Percentiles rank a stretch among this genome's conserved stretches.
phyloP scores from a whole-genome alignment of 192 early-diverging fungal genomes.

The Backusella macrospora region DNA sequence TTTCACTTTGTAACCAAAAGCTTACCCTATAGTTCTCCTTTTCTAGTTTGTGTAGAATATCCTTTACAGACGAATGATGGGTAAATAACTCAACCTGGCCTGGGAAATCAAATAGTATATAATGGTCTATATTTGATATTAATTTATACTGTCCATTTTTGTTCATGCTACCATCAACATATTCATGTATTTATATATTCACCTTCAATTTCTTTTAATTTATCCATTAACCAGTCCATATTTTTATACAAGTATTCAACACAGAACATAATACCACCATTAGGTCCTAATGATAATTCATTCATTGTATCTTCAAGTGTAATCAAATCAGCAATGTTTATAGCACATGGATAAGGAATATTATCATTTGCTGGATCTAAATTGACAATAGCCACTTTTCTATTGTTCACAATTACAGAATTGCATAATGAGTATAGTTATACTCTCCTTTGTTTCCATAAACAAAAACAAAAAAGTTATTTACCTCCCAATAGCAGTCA shows the following conservation, averaged over 20 bases:
- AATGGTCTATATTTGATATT: conserved; percentile 62
- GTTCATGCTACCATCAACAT: background rate
- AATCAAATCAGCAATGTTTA: conserved; percentile 88
- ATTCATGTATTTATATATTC: background rate
- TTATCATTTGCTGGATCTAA: conserved; percentile 97
- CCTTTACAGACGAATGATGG: conserved; percentile 83
- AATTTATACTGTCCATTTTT: background rate
- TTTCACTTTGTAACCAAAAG: background rate
- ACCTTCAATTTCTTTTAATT: conserved; percentile 61
- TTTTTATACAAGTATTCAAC: conserved; percentile 93
- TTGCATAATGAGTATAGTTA: background rate
- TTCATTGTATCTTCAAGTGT: conserved; percentile 94
- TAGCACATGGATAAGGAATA: conserved; percentile 79
- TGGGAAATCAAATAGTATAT: conserved; percentile 96
- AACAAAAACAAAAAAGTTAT: too few relatives aligned
- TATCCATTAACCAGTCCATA: conserved; percentile 87
- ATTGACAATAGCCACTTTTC: conserved; percentile 89
- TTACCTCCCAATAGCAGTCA: conserved; percentile 73
- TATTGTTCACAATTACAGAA: conserved; percentile 17
- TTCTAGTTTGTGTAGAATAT: conserved; percentile 72
- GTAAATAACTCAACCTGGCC: conserved; percentile 99
- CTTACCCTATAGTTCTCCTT: conserved; percentile 70
- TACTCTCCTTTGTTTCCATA: background rate
- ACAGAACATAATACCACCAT: conserved; percentile 97
- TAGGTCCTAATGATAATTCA: conserved; percentile 87